Conservation (phyloP, 2,329 filamentous ascomycete genomes). For the Drechslera avenae region DNA sequence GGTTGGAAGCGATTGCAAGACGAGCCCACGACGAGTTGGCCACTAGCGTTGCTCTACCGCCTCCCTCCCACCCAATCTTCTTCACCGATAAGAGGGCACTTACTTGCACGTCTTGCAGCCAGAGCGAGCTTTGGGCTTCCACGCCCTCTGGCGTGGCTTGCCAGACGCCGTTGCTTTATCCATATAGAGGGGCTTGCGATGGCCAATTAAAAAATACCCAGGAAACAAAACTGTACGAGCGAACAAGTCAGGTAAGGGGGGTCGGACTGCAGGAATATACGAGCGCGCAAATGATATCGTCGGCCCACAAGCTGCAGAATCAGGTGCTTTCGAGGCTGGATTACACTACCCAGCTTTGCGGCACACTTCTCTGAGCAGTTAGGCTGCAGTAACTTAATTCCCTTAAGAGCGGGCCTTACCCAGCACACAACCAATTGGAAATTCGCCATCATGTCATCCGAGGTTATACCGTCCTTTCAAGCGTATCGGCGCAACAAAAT, state of each 20-base stretch:
- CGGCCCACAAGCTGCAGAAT: background rate
- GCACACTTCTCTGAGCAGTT: conserved; percentile 1
- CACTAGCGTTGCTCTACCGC: too few species aligned
- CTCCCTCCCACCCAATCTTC: too few species aligned
- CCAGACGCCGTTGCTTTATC: conserved; percentile 10
- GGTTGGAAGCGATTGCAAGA: background rate
- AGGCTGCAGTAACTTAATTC: background rate
- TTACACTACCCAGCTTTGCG: conserved; percentile 9
- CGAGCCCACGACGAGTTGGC: background rate
- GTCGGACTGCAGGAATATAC: background rate
- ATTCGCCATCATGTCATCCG: too few species aligned
- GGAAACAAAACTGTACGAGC: conserved; percentile 1
- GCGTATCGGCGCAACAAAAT: too few species aligned
- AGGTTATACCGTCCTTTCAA: too few species aligned
- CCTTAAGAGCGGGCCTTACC: too few species aligned
- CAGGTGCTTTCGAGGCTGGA: conserved; percentile 7
- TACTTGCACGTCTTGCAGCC: conserved; percentile 29
- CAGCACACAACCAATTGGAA: too few species aligned
- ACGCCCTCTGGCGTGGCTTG: conserved; percentile 22
- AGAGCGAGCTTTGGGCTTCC: conserved; percentile 22
- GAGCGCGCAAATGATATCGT: conserved; percentile 9
- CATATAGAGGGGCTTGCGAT: background rate
- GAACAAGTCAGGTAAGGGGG: background rate
- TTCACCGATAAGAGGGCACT: conserved; percentile 1
- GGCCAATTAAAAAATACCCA: background rate